Conservation (phyloP, 2,329 filamentous ascomycete genomes). For the Lecanicillium sp. region DNA sequence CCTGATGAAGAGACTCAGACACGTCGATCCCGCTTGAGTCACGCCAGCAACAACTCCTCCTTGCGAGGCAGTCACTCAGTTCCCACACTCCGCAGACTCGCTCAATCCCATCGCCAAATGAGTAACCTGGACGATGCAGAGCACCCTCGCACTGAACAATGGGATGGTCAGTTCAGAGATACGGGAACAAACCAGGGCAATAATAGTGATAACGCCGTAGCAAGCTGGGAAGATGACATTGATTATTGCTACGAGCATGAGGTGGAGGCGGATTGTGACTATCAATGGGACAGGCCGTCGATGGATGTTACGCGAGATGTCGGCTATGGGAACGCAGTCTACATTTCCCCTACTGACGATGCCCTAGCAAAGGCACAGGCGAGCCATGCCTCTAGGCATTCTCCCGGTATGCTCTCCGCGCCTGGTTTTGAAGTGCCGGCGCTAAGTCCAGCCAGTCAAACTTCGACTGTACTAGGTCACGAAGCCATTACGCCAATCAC, state of each 20-base stretch:
- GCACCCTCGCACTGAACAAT: neutral
- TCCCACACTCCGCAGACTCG: slow-evolving; percentile 41
- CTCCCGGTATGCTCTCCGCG: slow-evolving; percentile 20
- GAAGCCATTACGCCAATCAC: slow-evolving; percentile 36
- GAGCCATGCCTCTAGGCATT: slow-evolving; percentile 13
- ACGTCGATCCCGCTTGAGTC: slow-evolving; percentile 33
- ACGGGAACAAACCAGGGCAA: slow-evolving; percentile 15
- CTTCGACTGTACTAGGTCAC: slow-evolving; percentile 29
- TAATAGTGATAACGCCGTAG: slow-evolving; percentile 24
- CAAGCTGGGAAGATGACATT: slow-evolving; percentile 61
- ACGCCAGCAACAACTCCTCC: slow-evolving; percentile 40
- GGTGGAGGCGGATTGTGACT: slow-evolving; percentile 58
- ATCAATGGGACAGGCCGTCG: slow-evolving; percentile 54
- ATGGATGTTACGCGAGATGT: slow-evolving; percentile 29
- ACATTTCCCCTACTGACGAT: slow-evolving; percentile 15
- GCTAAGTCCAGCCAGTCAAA: slow-evolving; percentile 40
- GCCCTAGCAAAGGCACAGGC: slow-evolving; percentile 15
- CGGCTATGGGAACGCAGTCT: neutral
- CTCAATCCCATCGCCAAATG: slow-evolving; percentile 22
- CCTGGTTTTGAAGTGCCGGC: slow-evolving; percentile 33
- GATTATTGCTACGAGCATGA: slow-evolving; percentile 65
- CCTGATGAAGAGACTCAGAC: slow-evolving; percentile 53
- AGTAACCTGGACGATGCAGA: slow-evolving; percentile 9
- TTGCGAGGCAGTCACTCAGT: slow-evolving; percentile 48
- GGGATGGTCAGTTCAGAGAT: slow-evolving; percentile 1